A percentile compares a stretch with the other conserved stretches of the same genome.
Conservation (phyloP, 352 stramenopile genomes). For the Pythium myriotylum region DNA sequence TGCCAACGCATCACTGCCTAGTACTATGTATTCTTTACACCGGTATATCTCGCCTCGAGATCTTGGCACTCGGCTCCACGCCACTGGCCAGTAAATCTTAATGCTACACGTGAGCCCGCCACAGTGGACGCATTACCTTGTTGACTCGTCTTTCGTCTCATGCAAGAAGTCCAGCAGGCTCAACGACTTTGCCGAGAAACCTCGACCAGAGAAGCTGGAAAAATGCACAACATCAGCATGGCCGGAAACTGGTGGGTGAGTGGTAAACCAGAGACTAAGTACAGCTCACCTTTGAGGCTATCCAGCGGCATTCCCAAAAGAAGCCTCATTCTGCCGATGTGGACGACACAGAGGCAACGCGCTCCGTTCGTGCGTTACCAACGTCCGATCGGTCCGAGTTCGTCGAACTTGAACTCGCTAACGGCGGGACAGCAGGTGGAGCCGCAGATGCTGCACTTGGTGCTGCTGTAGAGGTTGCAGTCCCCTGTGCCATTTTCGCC, state of each 20-base stretch:
- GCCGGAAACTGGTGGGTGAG: too few relatives aligned
- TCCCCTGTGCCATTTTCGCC: slow-evolving; percentile 40
- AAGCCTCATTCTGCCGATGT: slow-evolving; percentile 11
- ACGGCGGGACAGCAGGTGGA: neutral
- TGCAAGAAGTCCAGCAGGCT: neutral
- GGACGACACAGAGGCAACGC: slow-evolving; percentile 1
- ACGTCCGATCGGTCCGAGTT: slow-evolving; percentile 9
- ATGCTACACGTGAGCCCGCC: slow-evolving; percentile 9
- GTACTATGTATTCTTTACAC: slow-evolving; percentile 27
- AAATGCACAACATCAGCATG: too few relatives aligned
- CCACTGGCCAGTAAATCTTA: slow-evolving; percentile 17
- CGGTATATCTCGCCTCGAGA: slow-evolving; percentile 17
- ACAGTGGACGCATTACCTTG: neutral
- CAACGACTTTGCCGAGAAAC: neutral
- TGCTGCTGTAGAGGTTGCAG: slow-evolving; percentile 12
- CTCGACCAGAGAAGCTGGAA: neutral
- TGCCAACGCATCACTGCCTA: slow-evolving; percentile 5
- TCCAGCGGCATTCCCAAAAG: neutral
- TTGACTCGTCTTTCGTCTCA: neutral
- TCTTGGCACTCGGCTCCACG: neutral
- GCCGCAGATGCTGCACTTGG: neutral
- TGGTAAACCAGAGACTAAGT: too few relatives aligned
- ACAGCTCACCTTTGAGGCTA: neutral
- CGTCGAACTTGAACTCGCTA: slow-evolving; percentile 4
- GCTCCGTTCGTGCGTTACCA: slow-evolving; percentile 6